Base-by-base conservation (phyloP, 768 basidiomycete species). In the Cystofilobasidium capitatum region DNA sequence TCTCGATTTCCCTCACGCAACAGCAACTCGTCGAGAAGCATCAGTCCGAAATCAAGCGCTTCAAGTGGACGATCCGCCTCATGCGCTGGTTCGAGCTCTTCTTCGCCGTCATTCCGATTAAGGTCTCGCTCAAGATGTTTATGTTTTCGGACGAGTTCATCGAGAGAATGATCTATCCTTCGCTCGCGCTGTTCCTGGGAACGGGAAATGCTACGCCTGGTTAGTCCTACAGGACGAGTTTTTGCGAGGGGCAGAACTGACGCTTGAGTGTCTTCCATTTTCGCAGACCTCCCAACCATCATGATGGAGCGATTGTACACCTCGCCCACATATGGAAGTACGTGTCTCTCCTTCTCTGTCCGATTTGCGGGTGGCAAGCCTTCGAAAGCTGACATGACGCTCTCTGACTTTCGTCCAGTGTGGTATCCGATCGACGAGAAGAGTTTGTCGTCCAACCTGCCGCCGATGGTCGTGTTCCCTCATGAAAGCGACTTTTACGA, bases 391-490 rank as follows among this genome's bases (percentile, higher is more conserved):
- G n/a, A n/a, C n/a, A n/a, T n/a, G n/a, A n/a, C n/a, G n/a, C n/a
- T n/a, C n/a, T n/a, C n/a, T n/a, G n/a, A n/a, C n/a, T n/a, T n/a
- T n/a, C n/a, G n/a, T n/a, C n/a, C n/a, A n/a, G n/a, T 79, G 51
- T 55, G 78, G 78, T 79, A 79, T 69, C 75, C 75, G 0, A 71
- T 74, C 58, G 78, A 80, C 70, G 71, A 73, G 13, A 77, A 78
- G 65, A 71, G 71, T 4, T 73, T 80, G 58, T 75, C 76, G 0
- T 74, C 72, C 42, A 78, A 79, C 71, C 81, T 65, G 86, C 85
- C 35, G 84, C 79, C 29, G 86, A 78, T 74, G 83, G 79, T 80
- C 33, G 78, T 79, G 31, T 79, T 79, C 72, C 79, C 78, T 10
- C 74, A 78, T 51, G 72, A 74, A 37, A 72, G 70, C 66, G 72